Evolutionary conservation across 2,329 filamentous ascomycete genomes (phyloP), one percentile per base, ranked within the genome.

Genomic region (Beauveria sp.): DNA sequence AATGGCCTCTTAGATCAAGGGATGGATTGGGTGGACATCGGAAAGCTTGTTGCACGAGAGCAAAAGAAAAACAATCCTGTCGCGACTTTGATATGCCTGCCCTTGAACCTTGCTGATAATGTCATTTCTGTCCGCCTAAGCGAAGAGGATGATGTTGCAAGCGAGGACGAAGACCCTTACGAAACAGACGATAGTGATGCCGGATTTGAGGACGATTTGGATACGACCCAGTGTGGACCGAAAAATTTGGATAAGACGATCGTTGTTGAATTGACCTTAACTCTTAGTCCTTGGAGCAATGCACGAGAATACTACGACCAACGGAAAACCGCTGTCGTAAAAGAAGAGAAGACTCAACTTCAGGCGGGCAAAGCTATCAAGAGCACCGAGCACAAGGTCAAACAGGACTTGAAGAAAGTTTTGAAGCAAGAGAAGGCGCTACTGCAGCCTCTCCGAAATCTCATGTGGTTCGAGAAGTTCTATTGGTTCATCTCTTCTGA

Each of bases 381-480:
- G 73, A 96, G 86, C 67, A 91, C 93, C 7, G 91, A 96, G 71
- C 87, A 89, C 69, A 97, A 96, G 75, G 93, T 98, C 24, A 81
- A 84, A 5, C 85, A 90, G 14, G 91, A 96, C 71, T 79, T 98
- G 24, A 96, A 90, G 75, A 93, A 92, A 69, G 88, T 87, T 0
- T 74, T 98, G 61, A 96, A 96, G 76, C 89, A 95, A 70, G 95
- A 98, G 74, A 97, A 96, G 72, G 88, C 91, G 22, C 79, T 96
- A 2, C 77, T 98, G 10, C 86, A 93, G 51, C 91, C 89, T 0
- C 88, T 96, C 9, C 85, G 95, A 61, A 89, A 87, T 69, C 88
- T 87, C 66, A 84, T 93, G 68, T 99, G 95, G 95, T 99, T 97
- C 67, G 95, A 99, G 70, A 99, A 99, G 74, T 99, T 96, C 69